phyloP scores from a whole-genome alignment of 2,329 filamentous ascomycete species.

The Chrysosphaeria jannelii region DNA sequence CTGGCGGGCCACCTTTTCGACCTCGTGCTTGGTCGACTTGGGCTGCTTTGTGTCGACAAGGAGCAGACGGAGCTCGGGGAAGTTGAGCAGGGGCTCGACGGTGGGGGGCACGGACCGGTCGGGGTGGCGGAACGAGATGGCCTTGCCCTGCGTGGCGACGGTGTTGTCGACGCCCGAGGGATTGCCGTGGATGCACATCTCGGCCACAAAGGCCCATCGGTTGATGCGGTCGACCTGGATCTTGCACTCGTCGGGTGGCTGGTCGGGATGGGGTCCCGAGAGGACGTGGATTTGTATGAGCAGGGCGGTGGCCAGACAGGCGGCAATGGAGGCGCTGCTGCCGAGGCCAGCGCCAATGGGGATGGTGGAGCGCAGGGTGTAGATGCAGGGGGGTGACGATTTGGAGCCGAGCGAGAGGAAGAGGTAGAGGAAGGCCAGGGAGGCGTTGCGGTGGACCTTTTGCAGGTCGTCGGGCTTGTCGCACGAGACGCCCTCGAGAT shows the following conservation, averaged over 20 bases:
- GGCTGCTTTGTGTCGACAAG: constrained; percentile 70
- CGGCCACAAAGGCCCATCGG: constrained; percentile 85
- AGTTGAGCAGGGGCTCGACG: constrained; percentile 52
- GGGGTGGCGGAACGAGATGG: constrained; percentile 60
- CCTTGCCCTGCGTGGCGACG: constrained; percentile 76
- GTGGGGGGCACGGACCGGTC: constrained; percentile 50
- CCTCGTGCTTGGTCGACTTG: constrained; percentile 61
- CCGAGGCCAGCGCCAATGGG: constrained; percentile 76
- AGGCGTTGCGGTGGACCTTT: constrained; percentile 61
- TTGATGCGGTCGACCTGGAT: constrained; percentile 88
- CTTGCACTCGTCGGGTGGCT: constrained; percentile 62
- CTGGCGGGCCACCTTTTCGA: constrained; percentile 55
- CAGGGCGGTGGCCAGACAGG: constrained; percentile 61
- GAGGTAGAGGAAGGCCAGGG: constrained; percentile 69
- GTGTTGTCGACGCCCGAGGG: constrained; percentile 95
- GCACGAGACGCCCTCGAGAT: constrained; percentile 40
- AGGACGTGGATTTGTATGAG: constrained; percentile 69
- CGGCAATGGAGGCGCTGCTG: constrained; percentile 78
- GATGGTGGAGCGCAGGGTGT: constrained; percentile 78
- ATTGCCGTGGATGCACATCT: constrained; percentile 93
- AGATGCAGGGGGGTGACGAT: constrained; percentile 52
- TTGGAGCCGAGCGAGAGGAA: constrained; percentile 65
- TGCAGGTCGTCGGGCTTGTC: constrained; percentile 35
- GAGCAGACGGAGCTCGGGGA: constrained; percentile 73
- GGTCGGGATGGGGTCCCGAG: constrained; percentile 72